phyloP scores from a whole-genome alignment of 257 asterid genomes.

The Jaltomata sinuosa region DNA sequence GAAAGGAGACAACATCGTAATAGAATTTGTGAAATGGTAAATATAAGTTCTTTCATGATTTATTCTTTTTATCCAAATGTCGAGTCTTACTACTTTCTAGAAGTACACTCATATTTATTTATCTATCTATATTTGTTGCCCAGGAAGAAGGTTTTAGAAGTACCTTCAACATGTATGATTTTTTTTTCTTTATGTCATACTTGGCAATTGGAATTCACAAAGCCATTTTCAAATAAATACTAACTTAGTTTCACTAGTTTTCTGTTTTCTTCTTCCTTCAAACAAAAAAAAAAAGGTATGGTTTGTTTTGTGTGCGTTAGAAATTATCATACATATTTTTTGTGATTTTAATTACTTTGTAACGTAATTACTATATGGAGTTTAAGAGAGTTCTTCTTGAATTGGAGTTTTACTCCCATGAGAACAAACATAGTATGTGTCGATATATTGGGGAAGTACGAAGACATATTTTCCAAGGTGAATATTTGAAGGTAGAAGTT shows the following conservation, averaged over 20 bases:
- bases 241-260: background rate
- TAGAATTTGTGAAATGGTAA: background rate
- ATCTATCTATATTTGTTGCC: background rate
- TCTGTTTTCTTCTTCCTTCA: background rate
- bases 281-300: background rate
- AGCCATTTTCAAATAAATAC: background rate
- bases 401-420: conserved; percentile 6
- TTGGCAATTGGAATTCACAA: background rate
- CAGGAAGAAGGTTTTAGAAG: background rate
- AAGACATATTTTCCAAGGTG: background rate
- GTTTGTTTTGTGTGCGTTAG: background rate
- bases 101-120: background rate
- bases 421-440: background rate
- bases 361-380: background rate
- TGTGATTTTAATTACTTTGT: background rate
- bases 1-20: background rate
- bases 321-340: background rate
- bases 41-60: background rate
- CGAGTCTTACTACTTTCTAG: background rate
- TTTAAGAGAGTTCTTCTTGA: background rate
- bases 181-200: background rate
- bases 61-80: background rate
- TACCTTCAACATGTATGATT: background rate
- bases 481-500: background rate
- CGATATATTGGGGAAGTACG: background rate